phyloP scores from a whole-genome alignment of 1,139 yeast genomes.

The Nakaseomyces glabratus region DNA sequence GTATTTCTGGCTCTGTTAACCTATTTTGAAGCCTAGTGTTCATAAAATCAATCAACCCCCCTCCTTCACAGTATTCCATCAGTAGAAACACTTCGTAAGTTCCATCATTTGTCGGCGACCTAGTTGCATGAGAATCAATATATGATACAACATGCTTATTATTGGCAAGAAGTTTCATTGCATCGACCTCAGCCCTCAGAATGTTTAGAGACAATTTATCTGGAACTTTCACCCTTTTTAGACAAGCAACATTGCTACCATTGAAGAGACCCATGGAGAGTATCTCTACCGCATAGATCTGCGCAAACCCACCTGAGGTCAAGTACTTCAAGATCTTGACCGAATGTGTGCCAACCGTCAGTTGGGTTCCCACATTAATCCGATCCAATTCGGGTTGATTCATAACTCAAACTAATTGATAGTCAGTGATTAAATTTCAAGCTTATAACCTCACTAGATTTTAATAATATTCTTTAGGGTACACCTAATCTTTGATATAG shows the following conservation, averaged over 20 bases:
- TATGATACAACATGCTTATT: slow-evolving; percentile 55
- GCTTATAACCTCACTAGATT: too few relatives aligned
- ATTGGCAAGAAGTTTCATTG: slow-evolving; percentile 53
- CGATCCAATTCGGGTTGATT: slow-evolving; percentile 17
- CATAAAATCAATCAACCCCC: slow-evolving; percentile 65
- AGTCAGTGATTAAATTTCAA: too few relatives aligned
- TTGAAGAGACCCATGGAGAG: slow-evolving; percentile 31
- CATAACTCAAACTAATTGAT: too few relatives aligned
- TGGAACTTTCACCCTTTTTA: slow-evolving; percentile 65
- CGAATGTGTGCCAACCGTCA: slow-evolving; percentile 31
- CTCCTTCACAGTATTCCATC: slow-evolving; percentile 71
- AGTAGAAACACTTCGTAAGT: slow-evolving; percentile 64
- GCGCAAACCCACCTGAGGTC: slow-evolving; percentile 44
- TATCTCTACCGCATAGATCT: slow-evolving; percentile 51
- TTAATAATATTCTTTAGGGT: too few relatives aligned
- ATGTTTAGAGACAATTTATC: slow-evolving; percentile 57
- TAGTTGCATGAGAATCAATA: slow-evolving; percentile 69
- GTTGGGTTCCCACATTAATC: slow-evolving; percentile 21
- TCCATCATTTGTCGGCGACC: slow-evolving; percentile 38
- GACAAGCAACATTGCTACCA: slow-evolving; percentile 42
- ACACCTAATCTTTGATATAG: too few relatives aligned
- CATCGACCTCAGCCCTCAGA: slow-evolving; percentile 68
- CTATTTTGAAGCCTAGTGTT: slow-evolving; percentile 57
- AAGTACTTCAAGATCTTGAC: slow-evolving; percentile 28
- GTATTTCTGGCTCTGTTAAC: slow-evolving; percentile 50